Evolutionary conservation across 1,284 basidiomycete species (phyloP).

Genomic region (Cryptococcus sp.): DNA sequence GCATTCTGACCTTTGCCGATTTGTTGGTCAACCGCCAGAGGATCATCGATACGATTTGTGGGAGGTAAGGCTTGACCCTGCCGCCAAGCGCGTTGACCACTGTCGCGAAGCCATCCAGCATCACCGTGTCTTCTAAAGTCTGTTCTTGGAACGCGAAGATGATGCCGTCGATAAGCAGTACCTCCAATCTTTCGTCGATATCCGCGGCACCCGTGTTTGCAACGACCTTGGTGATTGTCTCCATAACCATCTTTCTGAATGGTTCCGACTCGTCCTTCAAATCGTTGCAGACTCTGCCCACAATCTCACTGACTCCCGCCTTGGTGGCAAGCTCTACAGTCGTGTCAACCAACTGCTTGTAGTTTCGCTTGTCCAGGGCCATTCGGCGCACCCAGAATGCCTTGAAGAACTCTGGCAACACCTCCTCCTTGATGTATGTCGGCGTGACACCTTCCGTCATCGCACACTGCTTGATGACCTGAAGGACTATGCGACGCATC

Average conservation of each 20-base stretch:
- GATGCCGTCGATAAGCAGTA: conserved; percentile 93
- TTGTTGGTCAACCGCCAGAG: conserved; percentile 99
- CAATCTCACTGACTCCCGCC: conserved; percentile 92
- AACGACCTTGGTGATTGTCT: conserved; percentile 97
- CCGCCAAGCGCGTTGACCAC: conserved; percentile 93
- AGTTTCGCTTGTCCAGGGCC: conserved; percentile 95
- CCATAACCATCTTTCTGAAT: conserved; percentile 99
- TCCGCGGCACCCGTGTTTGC: conserved; percentile 90
- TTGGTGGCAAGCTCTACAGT: conserved; percentile 98
- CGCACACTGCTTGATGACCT: conserved; percentile 98
- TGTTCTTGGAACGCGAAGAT: conserved; percentile 99
- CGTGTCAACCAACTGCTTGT: conserved; percentile 96
- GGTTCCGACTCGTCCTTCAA: conserved; percentile 96
- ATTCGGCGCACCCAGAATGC: conserved; percentile 97
- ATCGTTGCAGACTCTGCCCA: conserved; percentile 92
- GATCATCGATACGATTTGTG: conserved; percentile 99
- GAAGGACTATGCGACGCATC: conserved; percentile 99
- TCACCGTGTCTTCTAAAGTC: conserved; percentile 96
- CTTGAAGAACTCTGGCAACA: conserved; percentile 99
- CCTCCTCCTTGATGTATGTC: conserved; percentile 92
- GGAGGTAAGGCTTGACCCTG: conserved; percentile 98
- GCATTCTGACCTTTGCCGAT: conserved; percentile 97
- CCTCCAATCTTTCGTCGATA: conserved; percentile 92
- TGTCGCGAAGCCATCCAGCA: conserved; percentile 97
- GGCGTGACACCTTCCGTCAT: conserved; percentile 95